These are phyloP conservation scores for Lichtheimia ornata DNA, from an alignment of 371 early-diverging fungal species.

Conservation along the genomic window DNA sequence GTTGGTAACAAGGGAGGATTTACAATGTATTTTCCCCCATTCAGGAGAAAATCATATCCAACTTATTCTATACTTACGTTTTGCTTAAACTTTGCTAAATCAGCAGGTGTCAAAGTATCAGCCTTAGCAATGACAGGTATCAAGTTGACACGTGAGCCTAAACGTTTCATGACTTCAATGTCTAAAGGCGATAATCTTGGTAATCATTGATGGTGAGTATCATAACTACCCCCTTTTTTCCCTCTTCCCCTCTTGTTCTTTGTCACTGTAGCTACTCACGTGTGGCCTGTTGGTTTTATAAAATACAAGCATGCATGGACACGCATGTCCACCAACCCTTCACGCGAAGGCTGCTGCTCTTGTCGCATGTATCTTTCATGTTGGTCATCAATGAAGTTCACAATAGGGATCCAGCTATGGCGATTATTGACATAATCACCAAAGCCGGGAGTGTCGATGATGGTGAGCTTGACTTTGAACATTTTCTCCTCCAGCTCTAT, in stretches of 20 bases:
- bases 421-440: conserved; percentile 82
- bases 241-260: background rate
- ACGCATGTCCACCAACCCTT: conserved; percentile 65
- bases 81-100: conserved; percentile 79
- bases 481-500: conserved; percentile 92
- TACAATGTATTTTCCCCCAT: no score
- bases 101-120: conserved; percentile 75
- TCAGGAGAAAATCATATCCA: no score
- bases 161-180: conserved; percentile 88
- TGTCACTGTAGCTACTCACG: conserved; percentile 36
- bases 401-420: conserved; percentile 71
- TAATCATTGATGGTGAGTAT: background rate
- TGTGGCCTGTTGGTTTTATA: conserved; percentile 86
- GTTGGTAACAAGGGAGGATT: no score
- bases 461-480: conserved; percentile 89
- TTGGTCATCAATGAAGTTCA: conserved; percentile 91
- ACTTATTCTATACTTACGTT: conserved; percentile 30
- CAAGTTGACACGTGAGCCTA: conserved; percentile 83
- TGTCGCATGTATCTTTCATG: conserved; percentile 88
- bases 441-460: conserved; percentile 91
- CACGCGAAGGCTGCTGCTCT: conserved; percentile 60
- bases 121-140: conserved; percentile 83
- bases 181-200: conserved; percentile 88
- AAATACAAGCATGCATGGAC: conserved; percentile 95
- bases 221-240: background rate